Evolutionary conservation across 352 stramenopile genomes (phyloP).

Genomic region (Phytophthora uliginosa): DNA sequence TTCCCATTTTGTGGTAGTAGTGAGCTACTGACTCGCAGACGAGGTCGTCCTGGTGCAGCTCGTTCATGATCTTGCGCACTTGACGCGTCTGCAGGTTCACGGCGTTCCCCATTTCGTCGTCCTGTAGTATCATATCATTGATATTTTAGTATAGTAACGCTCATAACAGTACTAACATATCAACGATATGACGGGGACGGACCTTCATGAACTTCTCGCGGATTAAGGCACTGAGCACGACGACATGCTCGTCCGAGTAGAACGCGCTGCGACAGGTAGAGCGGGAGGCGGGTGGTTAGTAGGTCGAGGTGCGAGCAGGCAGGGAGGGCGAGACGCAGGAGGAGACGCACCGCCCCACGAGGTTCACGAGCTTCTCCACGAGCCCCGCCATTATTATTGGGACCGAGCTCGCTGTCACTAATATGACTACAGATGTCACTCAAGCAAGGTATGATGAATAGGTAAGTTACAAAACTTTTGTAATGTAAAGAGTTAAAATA

Average conservation of each 20-base stretch:
- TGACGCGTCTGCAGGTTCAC: constrained; percentile 91
- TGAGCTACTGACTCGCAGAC: constrained; percentile 79
- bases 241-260: constrained; percentile 89
- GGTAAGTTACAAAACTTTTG: too few species aligned
- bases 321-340: background rate
- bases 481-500: too few species aligned
- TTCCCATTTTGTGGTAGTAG: background rate
- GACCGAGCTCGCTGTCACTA: too few species aligned
- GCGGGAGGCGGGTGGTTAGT: background rate
- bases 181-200: background rate
- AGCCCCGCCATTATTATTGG: constrained; percentile 70
- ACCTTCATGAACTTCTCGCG: constrained; percentile 93
- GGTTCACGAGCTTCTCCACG: constrained; percentile 89
- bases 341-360: constrained; percentile 74
- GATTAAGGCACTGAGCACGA: constrained; percentile 88
- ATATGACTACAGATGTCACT: background rate
- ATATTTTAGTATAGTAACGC: background rate
- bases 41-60: constrained; percentile 87
- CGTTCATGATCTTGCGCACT: constrained; percentile 92
- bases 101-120: constrained; percentile 90
- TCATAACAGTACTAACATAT: background rate
- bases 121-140: constrained; percentile 40
- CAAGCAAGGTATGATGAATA: background rate
- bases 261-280: constrained; percentile 64
- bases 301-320: background rate